phyloP scores from a whole-genome alignment of 805 yeast genomes.

The Cyberlindnera nakhonratchasimensis region DNA sequence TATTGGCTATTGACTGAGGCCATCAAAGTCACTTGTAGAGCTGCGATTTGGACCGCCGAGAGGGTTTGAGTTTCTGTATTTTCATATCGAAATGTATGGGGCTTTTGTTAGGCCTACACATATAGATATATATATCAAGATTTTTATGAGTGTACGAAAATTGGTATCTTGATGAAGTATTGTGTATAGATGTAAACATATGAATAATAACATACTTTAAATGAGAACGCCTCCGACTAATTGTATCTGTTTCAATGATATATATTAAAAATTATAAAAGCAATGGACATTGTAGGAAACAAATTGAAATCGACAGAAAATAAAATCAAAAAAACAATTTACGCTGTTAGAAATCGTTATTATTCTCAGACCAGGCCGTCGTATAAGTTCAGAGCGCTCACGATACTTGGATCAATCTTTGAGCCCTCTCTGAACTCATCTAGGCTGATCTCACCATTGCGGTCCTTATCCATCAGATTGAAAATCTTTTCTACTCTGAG shows the following conservation, averaged over 20 bases:
- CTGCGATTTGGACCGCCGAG: constrained; percentile 92
- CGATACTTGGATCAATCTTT: constrained; percentile 72
- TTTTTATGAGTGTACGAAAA: neutral
- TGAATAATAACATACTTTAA: too few relatives aligned
- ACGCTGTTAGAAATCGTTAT: too few relatives aligned
- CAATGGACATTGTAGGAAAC: too few relatives aligned
- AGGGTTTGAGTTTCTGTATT: constrained; percentile 43
- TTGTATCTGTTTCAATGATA: too few relatives aligned
- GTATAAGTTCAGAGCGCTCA: constrained; percentile 72
- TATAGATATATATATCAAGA: too few relatives aligned
- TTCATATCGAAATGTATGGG: neutral
- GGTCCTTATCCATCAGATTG: constrained; percentile 64
- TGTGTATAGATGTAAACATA: neutral
- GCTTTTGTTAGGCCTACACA: too few relatives aligned
- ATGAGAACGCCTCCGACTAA: too few relatives aligned
- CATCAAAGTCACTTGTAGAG: constrained; percentile 75
- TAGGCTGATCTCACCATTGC: constrained; percentile 64
- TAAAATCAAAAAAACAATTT: constrained; percentile 3
- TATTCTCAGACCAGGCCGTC: constrained; percentile 76
- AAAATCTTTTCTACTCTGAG: constrained; percentile 81
- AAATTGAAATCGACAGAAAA: neutral
- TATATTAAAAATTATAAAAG: too few relatives aligned
- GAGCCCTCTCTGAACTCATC: constrained; percentile 84
- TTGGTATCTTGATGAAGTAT: neutral
- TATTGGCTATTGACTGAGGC: constrained; percentile 85